Conservation (phyloP, 495 filamentous ascomycete species). For the Daldinia bambusicola region DNA sequence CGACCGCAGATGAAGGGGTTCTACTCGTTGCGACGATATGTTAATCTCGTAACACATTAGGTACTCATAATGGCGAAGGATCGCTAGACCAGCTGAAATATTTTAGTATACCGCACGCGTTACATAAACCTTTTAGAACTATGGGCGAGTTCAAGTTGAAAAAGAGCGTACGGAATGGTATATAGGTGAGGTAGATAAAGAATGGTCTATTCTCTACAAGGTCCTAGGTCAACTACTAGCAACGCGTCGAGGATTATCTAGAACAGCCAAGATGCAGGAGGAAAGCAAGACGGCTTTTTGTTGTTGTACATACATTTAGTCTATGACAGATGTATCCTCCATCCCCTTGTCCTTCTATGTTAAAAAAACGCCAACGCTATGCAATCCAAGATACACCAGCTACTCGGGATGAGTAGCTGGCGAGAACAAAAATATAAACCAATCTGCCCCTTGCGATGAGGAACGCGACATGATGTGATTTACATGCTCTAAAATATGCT, state of each 20-base stretch:
- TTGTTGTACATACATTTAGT: constrained; percentile 32
- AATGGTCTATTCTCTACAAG: not conserved
- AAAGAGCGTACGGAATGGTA: not conserved
- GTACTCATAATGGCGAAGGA: not conserved
- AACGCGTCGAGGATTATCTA: not conserved
- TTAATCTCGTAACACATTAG: not conserved
- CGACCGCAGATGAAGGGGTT: not conserved
- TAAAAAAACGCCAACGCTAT: constrained; percentile 41
- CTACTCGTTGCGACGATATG: not conserved
- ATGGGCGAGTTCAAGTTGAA: not conserved
- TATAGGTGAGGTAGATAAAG: not conserved
- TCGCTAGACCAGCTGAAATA: not conserved
- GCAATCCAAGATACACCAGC: constrained; percentile 26
- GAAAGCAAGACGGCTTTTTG: not conserved
- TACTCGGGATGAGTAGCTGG: constrained; percentile 22
- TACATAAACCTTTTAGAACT: not conserved
- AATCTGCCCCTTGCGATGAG: constrained; percentile 19
- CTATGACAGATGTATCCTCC: constrained; percentile 15
- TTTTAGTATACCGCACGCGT: not conserved
- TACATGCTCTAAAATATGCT: not conserved
- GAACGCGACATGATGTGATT: not conserved
- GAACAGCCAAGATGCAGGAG: constrained; percentile 5
- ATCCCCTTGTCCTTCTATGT: not conserved
- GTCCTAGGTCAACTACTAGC: not conserved
- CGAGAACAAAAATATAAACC: constrained; percentile 10